phyloP scores from a whole-genome alignment of 768 basidiomycete genomes.

The Nidularia pulvinata region DNA sequence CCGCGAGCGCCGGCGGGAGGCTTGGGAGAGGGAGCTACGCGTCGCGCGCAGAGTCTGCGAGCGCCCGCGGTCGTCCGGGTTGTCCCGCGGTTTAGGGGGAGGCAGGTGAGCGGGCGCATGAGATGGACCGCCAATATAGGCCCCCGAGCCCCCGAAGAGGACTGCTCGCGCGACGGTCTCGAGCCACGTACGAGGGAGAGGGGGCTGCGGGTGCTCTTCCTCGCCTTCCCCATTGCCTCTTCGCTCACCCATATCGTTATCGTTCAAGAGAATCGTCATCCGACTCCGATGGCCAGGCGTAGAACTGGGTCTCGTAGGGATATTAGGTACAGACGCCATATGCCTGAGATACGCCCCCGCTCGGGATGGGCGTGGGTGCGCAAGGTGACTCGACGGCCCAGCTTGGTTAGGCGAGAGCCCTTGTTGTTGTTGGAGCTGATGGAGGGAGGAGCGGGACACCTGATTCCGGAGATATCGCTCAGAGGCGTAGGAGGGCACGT shows the following conservation, averaged over 20 bases:
- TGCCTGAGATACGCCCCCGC: conserved; percentile 74
- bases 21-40: conserved; percentile 40
- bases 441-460: conserved; percentile 17
- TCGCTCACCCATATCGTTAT: conserved; percentile 16
- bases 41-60: conserved; percentile 24
- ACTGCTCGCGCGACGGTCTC: conserved; percentile 70
- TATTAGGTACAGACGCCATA: conserved; percentile 59
- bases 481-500: not conserved
- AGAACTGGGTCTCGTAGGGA: conserved; percentile 33
- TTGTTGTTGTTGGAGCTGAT: conserved; percentile 9
- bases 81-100: not conserved
- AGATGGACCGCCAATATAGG: conserved; percentile 43
- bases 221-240: conserved; percentile 26
- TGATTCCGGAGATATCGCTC: conserved; percentile 3
- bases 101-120: conserved; percentile 2
- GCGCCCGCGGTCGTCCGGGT: conserved; percentile 2
- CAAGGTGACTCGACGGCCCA: conserved; percentile 16
- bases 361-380: conserved; percentile 43
- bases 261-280: conserved; percentile 26
- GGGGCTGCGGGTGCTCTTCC: conserved; percentile 32
- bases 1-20: conserved; percentile 12
- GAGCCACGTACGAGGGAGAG: conserved; percentile 70
- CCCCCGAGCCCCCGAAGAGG: conserved; percentile 47
- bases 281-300: conserved; percentile 17
- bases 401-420: conserved; percentile 15